Base-by-base conservation (phyloP, 83 land plant species). In the Thuja plicata region DNA sequence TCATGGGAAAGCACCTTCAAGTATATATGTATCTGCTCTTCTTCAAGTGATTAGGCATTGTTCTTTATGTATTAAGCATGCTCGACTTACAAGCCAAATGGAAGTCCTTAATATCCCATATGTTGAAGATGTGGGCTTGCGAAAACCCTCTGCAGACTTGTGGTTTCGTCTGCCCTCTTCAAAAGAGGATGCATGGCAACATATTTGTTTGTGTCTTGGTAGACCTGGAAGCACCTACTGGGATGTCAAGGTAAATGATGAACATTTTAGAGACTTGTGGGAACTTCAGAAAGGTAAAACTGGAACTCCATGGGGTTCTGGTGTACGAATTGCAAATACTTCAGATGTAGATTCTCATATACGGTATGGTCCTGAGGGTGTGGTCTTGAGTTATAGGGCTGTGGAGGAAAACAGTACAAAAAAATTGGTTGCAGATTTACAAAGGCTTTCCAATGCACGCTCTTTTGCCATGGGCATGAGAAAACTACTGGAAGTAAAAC, bases 311-410 rank as follows among this genome's bases (percentile, higher is more conserved):
- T 93, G 98, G 95, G 97, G 95, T 32, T 88, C 92, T 89, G 97
- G 93, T 86, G 97, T 96, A 41, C 96, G 96, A 35, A 93, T 98
- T 90, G 99, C 99, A 11, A 96, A 94, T 90, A 91, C 95, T 71
- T 96, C 97, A 89, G 97, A 98, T 88, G 89, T 92, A 48, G 99
- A 98, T 93, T 95, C 99, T 43, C 99, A 98, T 88, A 97, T 98
- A 86, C 92, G 90, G 45, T 96, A 92, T 92, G 94, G 96, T 91
- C 90, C 94, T 74, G 96, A 95, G 34, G 99, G 99, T 54, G 95
- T 98, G 87, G 89, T 95, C 43, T 91, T 98, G 86, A 95, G 91
- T 81, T 98, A 95, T 88, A 89, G 89, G 30, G 88, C 95, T 74
- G 98, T 98, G 46, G 97, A 96, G 88, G 94, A 90, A 57, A 94